Evolutionary conservation across 208 protist species (phyloP), one percentile per base, ranked within the genome.

Genomic region (Lotmaria passim): DNA sequence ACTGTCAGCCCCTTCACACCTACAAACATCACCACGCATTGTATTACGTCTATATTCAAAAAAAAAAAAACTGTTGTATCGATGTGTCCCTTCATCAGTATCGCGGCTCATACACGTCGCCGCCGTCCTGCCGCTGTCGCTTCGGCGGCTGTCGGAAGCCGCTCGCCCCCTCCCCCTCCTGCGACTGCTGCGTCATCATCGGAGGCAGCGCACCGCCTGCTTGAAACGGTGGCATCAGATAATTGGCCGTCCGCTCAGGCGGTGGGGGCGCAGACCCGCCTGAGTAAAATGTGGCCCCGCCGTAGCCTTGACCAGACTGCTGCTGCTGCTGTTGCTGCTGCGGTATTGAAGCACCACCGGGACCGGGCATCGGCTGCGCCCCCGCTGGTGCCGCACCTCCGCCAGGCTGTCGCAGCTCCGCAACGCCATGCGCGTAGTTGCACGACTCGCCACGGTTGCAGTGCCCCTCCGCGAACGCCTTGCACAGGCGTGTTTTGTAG

Each of bases 401-500:
- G 0, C 38, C 60, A 17, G 34, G 53, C 36, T 70, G 39, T 21
- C 86, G 83, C 26, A 94, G 76, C 58, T 95, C 88, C 5, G 46
- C 72, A 8, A 73, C 74, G 0, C 88, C 85, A 65, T 97, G 92
- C 0, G 92, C 87, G 56, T 91, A 97, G 76, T 86, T 92, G 85
- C 92, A 97, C 15, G 81, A 59, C 24, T 79, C 73, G 2, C 90
- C 92, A 12, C 81, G 78, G 3, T 73, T 62, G 72, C 92, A 97
- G 53, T 70, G 64, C 3, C 92, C 92, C 46, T 94, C 82, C n/a
- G 71, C 36, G 56, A 88, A 95, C 19, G 76, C 41, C 61, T 91
- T 87, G 72, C 92, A 96, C 46, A 93, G 12, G 38, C 76, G 69
- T 21, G 88, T 96, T 67, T 94, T 94, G 79, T 83, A 88, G 62